Evolutionary conservation across 805 yeast species (phyloP), one percentile per base, ranked within the genome.

Genomic region (Nakazawaea populi): DNA sequence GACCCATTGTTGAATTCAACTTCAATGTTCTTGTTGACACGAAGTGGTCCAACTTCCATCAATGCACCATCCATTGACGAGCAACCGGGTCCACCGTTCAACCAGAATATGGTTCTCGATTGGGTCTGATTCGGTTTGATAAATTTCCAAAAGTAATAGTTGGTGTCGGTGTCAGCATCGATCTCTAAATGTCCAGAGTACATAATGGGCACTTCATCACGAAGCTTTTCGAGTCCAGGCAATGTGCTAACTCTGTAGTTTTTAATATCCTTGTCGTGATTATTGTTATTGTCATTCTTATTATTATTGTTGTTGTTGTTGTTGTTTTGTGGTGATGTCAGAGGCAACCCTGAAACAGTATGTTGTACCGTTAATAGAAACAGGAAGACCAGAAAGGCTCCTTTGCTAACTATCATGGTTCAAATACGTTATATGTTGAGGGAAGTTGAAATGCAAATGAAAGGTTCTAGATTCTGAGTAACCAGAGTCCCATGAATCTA

Each of bases 71-170:
- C 99, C 94, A 92, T 82, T 0, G 97, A 90, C 1, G 97, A 90
- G 65, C 99, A 94, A 0, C 99, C 99, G 0, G 99, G 99, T 0
- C 99, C 99, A 39, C 99, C 99, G 65, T 94, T 94, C 27, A 94
- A 74, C 98, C 99, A 94, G 49, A 94, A 75, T 7, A 86, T 75
- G 27, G 87, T 73, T 55, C 48, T 48, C 24, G 46, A 28, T 31
- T 40, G 42, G n/a, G 32, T 38, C 45, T 32, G 18, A 6, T 39
- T 36, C 32, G 62, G 66, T 37, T 63, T 63, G 42, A 67, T 69
- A 49, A 83, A 84, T 60, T 79, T 80, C 96, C 96, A 88, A 63
- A 88, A 90, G 61, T 86, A 90, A 59, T 87, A 75, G 58, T 78
- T 74, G 32, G 85, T 81, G 39, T 76, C 68, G 54, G 75, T 74